phyloP scores from a whole-genome alignment of 352 stramenopile genomes.

The Stephanocyclus meneghinianus region DNA sequence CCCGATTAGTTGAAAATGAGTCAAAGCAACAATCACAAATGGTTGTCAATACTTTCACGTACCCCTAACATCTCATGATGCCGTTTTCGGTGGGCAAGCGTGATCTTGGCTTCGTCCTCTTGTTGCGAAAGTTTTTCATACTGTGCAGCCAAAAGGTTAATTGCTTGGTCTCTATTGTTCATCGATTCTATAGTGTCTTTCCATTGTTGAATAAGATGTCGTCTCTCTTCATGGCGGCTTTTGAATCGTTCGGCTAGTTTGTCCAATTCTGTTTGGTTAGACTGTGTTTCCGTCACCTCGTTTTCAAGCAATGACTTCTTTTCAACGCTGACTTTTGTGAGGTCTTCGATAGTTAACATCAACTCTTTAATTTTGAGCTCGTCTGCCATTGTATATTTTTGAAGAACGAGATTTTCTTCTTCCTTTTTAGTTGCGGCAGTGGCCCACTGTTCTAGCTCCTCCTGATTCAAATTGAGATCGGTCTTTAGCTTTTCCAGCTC shows the following conservation, averaged over 20 bases:
- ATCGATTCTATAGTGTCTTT: conserved; percentile 92
- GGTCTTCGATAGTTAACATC: conserved; percentile 90
- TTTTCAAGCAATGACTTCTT: conserved; percentile 84
- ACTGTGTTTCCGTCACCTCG: conserved; percentile 89
- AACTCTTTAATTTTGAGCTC: conserved; percentile 94
- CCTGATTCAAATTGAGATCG: conserved; percentile 97
- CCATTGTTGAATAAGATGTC: conserved; percentile 92
- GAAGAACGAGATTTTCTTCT: conserved; percentile 90
- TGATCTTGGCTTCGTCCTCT: conserved; percentile 41
- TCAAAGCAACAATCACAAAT: background rate
- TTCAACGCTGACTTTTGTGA: conserved; percentile 87
- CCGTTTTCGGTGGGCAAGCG: conserved; percentile 59
- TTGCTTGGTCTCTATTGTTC: conserved; percentile 90
- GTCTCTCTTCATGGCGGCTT: conserved; percentile 89
- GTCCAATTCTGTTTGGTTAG: conserved; percentile 94
- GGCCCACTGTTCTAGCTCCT: conserved; percentile 96
- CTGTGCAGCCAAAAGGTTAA: conserved; percentile 88
- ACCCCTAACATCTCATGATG: conserved; percentile 83
- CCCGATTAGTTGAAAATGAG: background rate
- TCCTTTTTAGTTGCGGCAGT: conserved; percentile 94
- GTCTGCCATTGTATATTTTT: conserved; percentile 91
- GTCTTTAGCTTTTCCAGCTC: conserved; percentile 94
- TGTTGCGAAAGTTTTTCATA: conserved; percentile 83
- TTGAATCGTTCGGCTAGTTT: conserved; percentile 93
- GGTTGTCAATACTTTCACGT: conserved; percentile 50